A percentile compares a stretch with the other conserved stretches of the same genome.
Evolutionary conservation across 805 yeast species (phyloP).

Genomic region (Ogataea thermomethanolica): DNA sequence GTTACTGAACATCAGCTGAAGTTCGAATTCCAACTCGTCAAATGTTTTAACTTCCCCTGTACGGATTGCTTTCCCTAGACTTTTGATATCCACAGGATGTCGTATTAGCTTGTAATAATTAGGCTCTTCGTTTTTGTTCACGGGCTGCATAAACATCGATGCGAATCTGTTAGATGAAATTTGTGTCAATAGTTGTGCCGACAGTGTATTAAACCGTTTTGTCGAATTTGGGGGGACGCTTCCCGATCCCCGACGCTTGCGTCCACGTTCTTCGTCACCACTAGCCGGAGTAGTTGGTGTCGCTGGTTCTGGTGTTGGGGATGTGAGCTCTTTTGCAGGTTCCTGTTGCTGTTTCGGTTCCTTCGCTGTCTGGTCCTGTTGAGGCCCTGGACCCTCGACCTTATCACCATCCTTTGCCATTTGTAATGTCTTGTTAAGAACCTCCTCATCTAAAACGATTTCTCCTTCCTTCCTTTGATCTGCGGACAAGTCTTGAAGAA

Average conservation of each 20-base stretch:
- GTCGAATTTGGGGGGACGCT: constrained; percentile 22
- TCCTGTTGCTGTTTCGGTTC: neutral
- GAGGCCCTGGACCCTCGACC: neutral
- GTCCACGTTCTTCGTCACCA: constrained; percentile 10
- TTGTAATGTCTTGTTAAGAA: constrained; percentile 4
- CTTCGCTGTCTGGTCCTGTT: too few species aligned
- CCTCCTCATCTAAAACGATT: constrained; percentile 5
- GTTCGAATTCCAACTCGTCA: constrained; percentile 59
- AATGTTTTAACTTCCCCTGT: constrained; percentile 50
- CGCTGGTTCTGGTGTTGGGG: constrained; percentile 22
- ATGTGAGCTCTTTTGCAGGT: constrained; percentile 9
- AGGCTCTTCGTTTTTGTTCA: constrained; percentile 63
- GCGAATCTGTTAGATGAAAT: constrained; percentile 71
- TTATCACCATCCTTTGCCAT: constrained; percentile 5
- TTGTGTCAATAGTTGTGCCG: constrained; percentile 58
- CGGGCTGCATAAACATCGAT: constrained; percentile 70
- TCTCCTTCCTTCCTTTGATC: constrained; percentile 4
- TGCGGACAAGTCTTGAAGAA: constrained; percentile 4
- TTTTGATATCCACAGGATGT: constrained; percentile 66
- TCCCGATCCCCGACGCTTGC: constrained; percentile 23
- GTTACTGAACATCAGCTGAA: constrained; percentile 77
- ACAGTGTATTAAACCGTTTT: constrained; percentile 59
- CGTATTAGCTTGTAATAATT: constrained; percentile 59
- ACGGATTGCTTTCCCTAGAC: constrained; percentile 54
- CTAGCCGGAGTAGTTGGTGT: constrained; percentile 14